Conservation (phyloP, 768 basidiomycete genomes). For the Trametes gibbosa region DNA sequence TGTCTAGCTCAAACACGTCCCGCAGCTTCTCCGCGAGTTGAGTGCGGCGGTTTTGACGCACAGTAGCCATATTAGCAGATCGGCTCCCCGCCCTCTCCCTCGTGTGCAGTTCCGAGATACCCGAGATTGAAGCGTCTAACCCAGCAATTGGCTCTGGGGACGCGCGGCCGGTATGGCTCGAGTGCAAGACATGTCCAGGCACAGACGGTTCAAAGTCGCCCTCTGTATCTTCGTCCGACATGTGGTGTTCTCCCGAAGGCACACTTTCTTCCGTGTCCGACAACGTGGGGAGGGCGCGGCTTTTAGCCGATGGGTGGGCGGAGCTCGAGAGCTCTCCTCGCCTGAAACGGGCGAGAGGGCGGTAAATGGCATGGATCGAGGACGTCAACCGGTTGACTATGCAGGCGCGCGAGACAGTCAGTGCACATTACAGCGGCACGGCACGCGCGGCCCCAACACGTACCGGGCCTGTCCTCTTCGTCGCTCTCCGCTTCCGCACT, state of each 20-base stretch:
- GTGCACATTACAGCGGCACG: background rate
- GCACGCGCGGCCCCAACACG: background rate
- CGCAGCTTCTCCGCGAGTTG: constrained; percentile 84
- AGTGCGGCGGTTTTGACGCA: constrained; percentile 62
- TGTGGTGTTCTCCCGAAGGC: constrained; percentile 32
- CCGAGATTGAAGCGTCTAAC: constrained; percentile 10
- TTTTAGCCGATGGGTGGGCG: constrained; percentile 17
- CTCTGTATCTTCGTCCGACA: constrained; percentile 53
- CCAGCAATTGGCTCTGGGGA: constrained; percentile 20
- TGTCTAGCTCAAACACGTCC: constrained; percentile 82
- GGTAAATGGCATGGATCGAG: constrained; percentile 85
- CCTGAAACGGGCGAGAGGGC: constrained; percentile 70
- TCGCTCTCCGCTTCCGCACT: constrained; percentile 60
- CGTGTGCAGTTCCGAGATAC: constrained; percentile 9
- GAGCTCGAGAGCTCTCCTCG: constrained; percentile 34
- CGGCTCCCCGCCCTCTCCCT: constrained; percentile 12
- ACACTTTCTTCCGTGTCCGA: constrained; percentile 34
- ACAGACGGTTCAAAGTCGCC: constrained; percentile 59
- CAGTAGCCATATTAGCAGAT: constrained; percentile 66
- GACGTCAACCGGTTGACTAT: constrained; percentile 60
- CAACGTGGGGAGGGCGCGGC: constrained; percentile 23
- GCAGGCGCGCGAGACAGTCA: background rate
- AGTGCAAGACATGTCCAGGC: background rate
- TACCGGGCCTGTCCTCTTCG: constrained; percentile 51
- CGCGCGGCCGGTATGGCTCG: background rate